Evolutionary conservation across 1,284 basidiomycete genomes (phyloP).

Genomic region (Mrakiaceae sp.): DNA sequence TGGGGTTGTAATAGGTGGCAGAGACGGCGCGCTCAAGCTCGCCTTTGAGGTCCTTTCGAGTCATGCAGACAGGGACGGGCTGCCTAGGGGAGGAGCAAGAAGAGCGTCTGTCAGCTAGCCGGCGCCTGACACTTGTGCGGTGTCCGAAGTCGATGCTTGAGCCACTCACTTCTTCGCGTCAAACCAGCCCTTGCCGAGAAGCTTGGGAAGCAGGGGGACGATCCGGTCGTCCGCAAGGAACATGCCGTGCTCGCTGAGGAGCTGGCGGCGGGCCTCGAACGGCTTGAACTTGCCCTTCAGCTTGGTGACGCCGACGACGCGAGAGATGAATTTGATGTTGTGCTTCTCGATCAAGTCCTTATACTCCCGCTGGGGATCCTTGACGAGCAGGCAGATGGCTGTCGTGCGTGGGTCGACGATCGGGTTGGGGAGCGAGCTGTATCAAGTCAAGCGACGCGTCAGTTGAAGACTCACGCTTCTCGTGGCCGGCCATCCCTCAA

Average conservation of each 20-base stretch:
- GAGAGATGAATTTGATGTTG: conserved; percentile 73
- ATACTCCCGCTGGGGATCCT: conserved; percentile 91
- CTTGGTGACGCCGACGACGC: conserved; percentile 85
- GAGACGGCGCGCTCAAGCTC: conserved; percentile 83
- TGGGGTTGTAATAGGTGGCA: conserved; percentile 88
- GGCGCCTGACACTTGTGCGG: background rate
- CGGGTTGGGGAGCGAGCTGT: conserved; percentile 66
- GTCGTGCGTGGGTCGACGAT: conserved; percentile 67
- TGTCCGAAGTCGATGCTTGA: too few relatives aligned
- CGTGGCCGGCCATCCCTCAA: too few relatives aligned
- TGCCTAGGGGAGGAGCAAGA: conserved; percentile 44
- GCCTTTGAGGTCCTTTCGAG: conserved; percentile 71
- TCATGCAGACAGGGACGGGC: conserved; percentile 81
- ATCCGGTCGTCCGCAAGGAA: conserved; percentile 91
- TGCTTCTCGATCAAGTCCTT: conserved; percentile 75
- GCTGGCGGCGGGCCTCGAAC: conserved; percentile 73
- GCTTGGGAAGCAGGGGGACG: conserved; percentile 69
- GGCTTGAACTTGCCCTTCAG: conserved; percentile 87
- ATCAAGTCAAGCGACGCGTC: background rate
- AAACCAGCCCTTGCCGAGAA: conserved; percentile 85
- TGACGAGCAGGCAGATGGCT: conserved; percentile 78
- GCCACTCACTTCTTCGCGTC: conserved; percentile 74
- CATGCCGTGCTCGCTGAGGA: conserved; percentile 78
- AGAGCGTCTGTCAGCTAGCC: conserved; percentile 1
- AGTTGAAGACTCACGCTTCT: too few relatives aligned